Percentiles rank a stretch among this genome's conserved stretches.
Conservation (phyloP, 2,329 filamentous ascomycete species). For the Calonectria ilicicola region DNA sequence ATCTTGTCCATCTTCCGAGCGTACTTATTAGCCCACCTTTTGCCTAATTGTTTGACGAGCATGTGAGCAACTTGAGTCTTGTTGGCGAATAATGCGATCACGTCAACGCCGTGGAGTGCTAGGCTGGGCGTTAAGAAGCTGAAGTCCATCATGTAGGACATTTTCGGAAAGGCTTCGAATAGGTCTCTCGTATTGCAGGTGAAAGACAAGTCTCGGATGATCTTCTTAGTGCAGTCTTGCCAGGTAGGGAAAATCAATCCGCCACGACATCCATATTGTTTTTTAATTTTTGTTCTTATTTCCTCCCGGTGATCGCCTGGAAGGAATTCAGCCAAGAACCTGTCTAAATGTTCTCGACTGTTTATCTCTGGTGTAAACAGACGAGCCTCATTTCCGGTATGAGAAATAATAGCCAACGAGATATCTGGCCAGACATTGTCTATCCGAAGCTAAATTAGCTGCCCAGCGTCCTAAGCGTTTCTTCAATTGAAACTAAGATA, state of each 20-base stretch:
- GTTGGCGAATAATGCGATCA: constrained; percentile 15
- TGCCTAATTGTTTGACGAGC: not conserved
- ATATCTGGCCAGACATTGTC: not conserved
- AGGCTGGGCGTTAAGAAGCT: not conserved
- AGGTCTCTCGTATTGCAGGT: constrained; percentile 29
- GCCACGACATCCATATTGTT: constrained; percentile 2
- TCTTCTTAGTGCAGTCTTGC: not conserved
- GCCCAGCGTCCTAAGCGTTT: not conserved
- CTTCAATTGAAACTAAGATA: not conserved
- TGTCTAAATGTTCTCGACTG: not conserved
- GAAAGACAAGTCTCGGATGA: constrained; percentile 22
- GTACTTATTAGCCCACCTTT: not conserved
- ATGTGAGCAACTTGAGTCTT: not conserved
- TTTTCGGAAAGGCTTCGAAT: not conserved
- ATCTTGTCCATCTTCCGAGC: not conserved
- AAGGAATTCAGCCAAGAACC: not conserved
- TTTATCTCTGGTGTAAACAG: not conserved
- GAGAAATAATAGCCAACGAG: constrained; percentile 13
- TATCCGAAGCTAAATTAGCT: not conserved
- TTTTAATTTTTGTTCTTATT: not conserved
- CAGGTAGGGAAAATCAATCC: not conserved
- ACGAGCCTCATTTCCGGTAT: not conserved
- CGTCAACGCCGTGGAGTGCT: constrained; percentile 4
- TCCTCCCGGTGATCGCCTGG: not conserved
- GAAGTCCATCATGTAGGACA: constrained; percentile 27